Evolutionary conservation across 116 monocot species (phyloP), one percentile per base, ranked within the genome.

Genomic region (Cymodocea nodosa): DNA sequence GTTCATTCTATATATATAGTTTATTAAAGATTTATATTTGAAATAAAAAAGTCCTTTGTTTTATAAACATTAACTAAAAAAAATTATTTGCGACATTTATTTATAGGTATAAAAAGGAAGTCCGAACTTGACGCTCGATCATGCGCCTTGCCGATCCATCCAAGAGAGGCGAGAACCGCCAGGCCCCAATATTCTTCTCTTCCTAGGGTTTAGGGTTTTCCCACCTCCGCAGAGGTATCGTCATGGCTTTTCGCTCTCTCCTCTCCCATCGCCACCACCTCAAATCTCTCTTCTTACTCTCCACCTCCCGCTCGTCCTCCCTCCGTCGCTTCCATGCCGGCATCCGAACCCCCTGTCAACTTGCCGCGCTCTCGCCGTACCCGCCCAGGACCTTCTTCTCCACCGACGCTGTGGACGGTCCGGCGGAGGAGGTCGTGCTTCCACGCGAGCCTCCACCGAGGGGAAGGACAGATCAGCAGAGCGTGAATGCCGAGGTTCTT

Each of bases 371-470:
- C 66, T 56, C 54, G 78, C 19, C 73, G 78, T 22, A 78, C 82
- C 3, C 82, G 78, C 2, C 60, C 80, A 15, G 69, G 72, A 30
- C 84, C 81, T 44, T 44, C 44, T 44, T 44, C 44, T 44, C 44
- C 6, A 44, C 44, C 11, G 44, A 44, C 44, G 12, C 79, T 73
- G 23, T 67, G 67, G 48, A 79, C 82, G 6, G 82, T 73, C 67
- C 78, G 67, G 77, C 2, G 25, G 40, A 19, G 70, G 30, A 20
- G 23, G 37, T 7, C 23, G n/a, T 51, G 5, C 23, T 23, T 14
- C 24, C 49, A 17, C 30, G 4, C 19, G 82, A 80, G 35, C 55
- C 83, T 23, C 81, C 83, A 0, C 83, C 80, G 50, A 85, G 77
- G 69, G 88, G 85, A 73, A 83, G 82, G 18, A 85, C 14, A 4